phyloP scores from a whole-genome alignment of 345 rosid genomes.

The Pseudoturritis turrita region DNA sequence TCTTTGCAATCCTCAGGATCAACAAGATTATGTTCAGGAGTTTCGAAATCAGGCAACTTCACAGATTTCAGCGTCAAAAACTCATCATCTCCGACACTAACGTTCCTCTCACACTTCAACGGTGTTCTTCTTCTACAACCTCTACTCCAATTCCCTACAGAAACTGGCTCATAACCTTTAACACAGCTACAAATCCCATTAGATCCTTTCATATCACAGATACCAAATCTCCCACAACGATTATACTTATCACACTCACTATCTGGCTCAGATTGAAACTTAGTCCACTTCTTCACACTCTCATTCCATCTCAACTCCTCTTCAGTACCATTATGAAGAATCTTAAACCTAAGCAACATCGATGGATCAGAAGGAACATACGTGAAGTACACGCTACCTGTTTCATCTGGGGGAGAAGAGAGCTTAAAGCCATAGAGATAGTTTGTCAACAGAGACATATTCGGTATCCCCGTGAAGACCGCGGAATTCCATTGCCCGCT shows the following conservation, averaged over 20 bases:
- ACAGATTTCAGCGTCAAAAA: conserved; percentile 30
- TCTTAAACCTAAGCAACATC: conserved; percentile 45
- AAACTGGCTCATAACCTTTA: conserved; percentile 44
- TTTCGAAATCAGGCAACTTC: conserved; percentile 50
- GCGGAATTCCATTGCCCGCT: conserved; percentile 74
- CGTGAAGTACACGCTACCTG: conserved; percentile 50
- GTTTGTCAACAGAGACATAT: conserved; percentile 35
- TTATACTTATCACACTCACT: conserved; percentile 65
- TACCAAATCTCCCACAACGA: conserved; percentile 63
- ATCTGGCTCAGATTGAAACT: conserved; percentile 44
- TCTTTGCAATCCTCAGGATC: conserved; percentile 34
- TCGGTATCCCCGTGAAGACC: conserved; percentile 53
- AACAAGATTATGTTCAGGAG: conserved; percentile 11
- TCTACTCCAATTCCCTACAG: conserved; percentile 37
- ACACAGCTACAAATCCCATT: conserved; percentile 48
- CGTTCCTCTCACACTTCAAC: conserved; percentile 40
- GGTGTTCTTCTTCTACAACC: conserved; percentile 49
- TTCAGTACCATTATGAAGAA: conserved; percentile 47
- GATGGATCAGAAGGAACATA: conserved; percentile 40
- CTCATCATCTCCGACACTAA: conserved; percentile 37
- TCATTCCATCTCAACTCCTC: conserved; percentile 54
- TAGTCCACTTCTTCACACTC: conserved; percentile 36
- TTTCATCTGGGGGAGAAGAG: conserved; percentile 23
- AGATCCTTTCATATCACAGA: conserved; percentile 34
- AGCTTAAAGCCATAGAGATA: conserved; percentile 53